Evolutionary conservation across 441 rosid genomes (phyloP), one percentile per base, ranked within the genome.

Genomic region (Metrosideros polymorpha): DNA sequence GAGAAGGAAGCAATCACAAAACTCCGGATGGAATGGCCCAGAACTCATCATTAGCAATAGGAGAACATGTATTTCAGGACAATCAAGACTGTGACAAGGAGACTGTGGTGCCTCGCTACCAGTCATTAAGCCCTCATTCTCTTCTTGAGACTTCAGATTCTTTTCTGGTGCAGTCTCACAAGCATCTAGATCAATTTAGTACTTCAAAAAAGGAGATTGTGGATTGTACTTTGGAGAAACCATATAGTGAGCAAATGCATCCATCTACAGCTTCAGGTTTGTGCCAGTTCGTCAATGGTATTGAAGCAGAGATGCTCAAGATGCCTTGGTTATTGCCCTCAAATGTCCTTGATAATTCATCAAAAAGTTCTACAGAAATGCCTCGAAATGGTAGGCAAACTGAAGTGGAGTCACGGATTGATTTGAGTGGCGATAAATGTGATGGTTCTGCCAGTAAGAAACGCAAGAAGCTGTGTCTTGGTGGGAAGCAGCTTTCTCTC

Each of bases 401-500:
- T 15, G 55, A 61, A 71, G 57, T 17, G 52, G 83, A 84, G 83
- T 88, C 88, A 59, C 39, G 15, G 82, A 79, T 71, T 84, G 83
- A 87, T 83, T 54, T 71, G 42, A 45, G 30, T 19, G 82, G 52
- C 54, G 53, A 42, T 63, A 43, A 39, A 27, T 87, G 86, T 84
- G 86, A 86, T 77, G 77, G 56, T 42, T 83, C 84, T 13, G 51
- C 84, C 3, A 45, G 30, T 84, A 53, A 47, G 19, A 82, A 85
- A 54, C 55, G 52, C 53, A 88, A 89, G 89, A 91, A 86, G 88
- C 84, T 84, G 85, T 29, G 35, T 61, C 82, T 82, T 10, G 47
- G 47, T 42, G 82, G 91, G 14, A 92, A 83, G 92, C 93, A 91
- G 90, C 95, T 89, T 86, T 93, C 94, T 6, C 85, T 93, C 55